A percentile compares a stretch with the other conserved stretches of the same genome.
Conservation (phyloP, 306 rosid species). For the Lagenaria siceraria region DNA sequence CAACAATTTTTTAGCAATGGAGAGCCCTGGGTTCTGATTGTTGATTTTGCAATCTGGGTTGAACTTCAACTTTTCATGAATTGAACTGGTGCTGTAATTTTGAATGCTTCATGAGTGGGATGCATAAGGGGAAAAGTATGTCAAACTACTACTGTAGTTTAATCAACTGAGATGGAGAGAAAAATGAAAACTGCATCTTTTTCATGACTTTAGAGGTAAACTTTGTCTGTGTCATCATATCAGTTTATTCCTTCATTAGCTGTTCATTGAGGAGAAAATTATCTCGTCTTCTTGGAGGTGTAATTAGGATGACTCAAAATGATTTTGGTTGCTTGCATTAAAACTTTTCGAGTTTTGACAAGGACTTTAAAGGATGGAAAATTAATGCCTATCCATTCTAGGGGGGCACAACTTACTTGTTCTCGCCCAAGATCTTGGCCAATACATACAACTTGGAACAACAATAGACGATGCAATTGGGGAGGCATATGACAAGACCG, state of each 20-base stretch:
- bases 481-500: conserved; percentile 94
- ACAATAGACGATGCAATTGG: conserved; percentile 96
- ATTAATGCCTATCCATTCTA: conserved; percentile 9
- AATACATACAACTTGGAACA: conserved; percentile 85
- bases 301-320: background rate
- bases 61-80: background rate
- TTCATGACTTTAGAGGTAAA: background rate
- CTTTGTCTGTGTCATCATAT: background rate
- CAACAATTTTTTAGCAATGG: background rate
- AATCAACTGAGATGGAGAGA: background rate
- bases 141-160: background rate
- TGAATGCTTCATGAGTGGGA: background rate
- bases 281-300: background rate
- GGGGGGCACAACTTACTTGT: conserved; percentile 89
- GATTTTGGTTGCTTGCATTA: background rate
- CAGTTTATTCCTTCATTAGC: background rate
- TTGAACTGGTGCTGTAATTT: background rate
- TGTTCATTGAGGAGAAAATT: background rate
- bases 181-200: background rate
- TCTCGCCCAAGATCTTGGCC: conserved; percentile 84
- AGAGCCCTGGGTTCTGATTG: background rate
- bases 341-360: background rate
- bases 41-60: background rate
- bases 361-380: background rate
- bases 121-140: background rate